Conservation (phyloP, 352 stramenopile species). For the Pythium apleroticum region DNA sequence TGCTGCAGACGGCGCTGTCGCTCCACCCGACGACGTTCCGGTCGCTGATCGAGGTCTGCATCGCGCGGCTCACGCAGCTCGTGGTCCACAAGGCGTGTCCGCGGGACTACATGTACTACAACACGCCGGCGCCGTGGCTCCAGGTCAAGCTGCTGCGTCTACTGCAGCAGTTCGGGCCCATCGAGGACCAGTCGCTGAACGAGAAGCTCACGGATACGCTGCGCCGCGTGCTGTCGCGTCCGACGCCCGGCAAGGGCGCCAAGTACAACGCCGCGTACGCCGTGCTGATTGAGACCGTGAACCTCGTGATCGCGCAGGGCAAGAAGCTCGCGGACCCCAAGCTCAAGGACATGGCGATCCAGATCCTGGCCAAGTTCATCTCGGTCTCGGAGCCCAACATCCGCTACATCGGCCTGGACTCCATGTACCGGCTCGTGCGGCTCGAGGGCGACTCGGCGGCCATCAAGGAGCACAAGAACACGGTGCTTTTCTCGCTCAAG, state of each 20-base stretch:
- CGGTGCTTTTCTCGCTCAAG: slow-evolving; percentile 95
- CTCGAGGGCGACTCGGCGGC: slow-evolving; percentile 79
- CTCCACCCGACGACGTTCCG: slow-evolving; percentile 91
- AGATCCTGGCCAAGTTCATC: slow-evolving; percentile 96
- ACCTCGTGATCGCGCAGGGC: slow-evolving; percentile 95
- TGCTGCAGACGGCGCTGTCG: slow-evolving; percentile 90
- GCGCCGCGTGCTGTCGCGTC: slow-evolving; percentile 90
- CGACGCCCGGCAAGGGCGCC: slow-evolving; percentile 69
- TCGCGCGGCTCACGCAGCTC: slow-evolving; percentile 90
- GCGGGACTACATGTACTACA: slow-evolving; percentile 97
- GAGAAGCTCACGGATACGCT: slow-evolving; percentile 90
- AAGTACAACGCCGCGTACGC: slow-evolving; percentile 98
- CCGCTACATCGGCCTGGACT: slow-evolving; percentile 96
- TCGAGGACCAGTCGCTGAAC: slow-evolving; percentile 50
- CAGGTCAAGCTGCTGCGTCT: slow-evolving; percentile 93
- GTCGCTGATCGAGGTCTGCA: slow-evolving; percentile 91
- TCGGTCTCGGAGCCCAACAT: slow-evolving; percentile 97
- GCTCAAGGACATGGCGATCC: slow-evolving; percentile 91
- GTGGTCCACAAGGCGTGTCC: slow-evolving; percentile 94
- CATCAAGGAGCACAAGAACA: slow-evolving; percentile 95
- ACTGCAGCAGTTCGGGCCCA: slow-evolving; percentile 90
- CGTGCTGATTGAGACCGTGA: slow-evolving; percentile 97
- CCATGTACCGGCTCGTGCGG: slow-evolving; percentile 94
- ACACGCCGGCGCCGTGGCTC: slow-evolving; percentile 95
- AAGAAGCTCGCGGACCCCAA: slow-evolving; percentile 76